Conservation (phyloP, 192 early-diverging fungal species). For the Rhizoclosmatium globosum region DNA sequence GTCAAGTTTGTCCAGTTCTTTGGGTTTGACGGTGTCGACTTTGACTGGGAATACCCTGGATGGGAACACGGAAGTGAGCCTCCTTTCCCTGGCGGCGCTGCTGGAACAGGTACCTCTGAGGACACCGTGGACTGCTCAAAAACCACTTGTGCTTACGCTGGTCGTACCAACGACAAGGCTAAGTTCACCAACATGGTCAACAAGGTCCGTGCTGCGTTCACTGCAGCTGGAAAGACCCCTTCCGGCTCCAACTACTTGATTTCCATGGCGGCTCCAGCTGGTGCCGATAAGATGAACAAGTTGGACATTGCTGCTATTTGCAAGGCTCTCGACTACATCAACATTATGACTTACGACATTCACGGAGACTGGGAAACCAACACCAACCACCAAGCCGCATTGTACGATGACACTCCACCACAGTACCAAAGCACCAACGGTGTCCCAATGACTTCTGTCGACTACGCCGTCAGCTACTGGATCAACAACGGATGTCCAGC, state of each 20-base stretch:
- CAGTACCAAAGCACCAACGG: neutral
- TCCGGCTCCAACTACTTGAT: constrained; percentile 29
- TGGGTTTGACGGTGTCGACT: constrained; percentile 49
- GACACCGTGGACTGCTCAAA: constrained; percentile 36
- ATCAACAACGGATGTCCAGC: constrained; percentile 36
- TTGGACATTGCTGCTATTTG: constrained; percentile 34
- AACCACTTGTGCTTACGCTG: constrained; percentile 31
- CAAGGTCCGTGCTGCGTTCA: constrained; percentile 29
- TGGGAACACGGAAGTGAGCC: constrained; percentile 45
- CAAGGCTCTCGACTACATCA: constrained; percentile 36
- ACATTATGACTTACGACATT: constrained; percentile 50
- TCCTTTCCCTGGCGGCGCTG: constrained; percentile 32
- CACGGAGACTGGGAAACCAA: constrained; percentile 40
- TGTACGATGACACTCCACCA: constrained; percentile 40
- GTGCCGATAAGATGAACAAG: constrained; percentile 47
- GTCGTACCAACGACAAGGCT: constrained; percentile 30
- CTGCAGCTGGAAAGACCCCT: constrained; percentile 9
- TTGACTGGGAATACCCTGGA: constrained; percentile 53
- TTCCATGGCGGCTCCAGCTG: constrained; percentile 43
- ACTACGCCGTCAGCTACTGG: constrained; percentile 33
- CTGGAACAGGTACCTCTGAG: constrained; percentile 35
- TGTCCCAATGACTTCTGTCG: constrained; percentile 23
- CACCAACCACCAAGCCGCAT: constrained; percentile 46
- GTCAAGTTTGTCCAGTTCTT: constrained; percentile 36
- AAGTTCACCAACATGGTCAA: constrained; percentile 28